phyloP scores from a whole-genome alignment of 1,139 yeast genomes.

The Taphrina sp. region DNA sequence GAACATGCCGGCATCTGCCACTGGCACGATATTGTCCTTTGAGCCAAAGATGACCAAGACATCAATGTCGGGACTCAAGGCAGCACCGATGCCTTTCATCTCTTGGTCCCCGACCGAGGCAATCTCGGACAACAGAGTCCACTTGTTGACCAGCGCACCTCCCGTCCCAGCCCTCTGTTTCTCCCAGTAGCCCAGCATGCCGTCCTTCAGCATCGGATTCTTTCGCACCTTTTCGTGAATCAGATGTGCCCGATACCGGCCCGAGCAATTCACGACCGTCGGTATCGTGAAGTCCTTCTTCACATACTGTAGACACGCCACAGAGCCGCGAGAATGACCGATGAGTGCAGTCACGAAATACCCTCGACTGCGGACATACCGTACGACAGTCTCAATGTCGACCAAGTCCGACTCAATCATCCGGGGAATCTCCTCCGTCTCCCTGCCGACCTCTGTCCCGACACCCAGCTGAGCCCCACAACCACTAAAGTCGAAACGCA shows the following conservation, averaged over 20 bases:
- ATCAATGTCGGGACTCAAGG: slow-evolving; percentile 38
- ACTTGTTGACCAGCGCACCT: slow-evolving; percentile 25
- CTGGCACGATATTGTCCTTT: slow-evolving; percentile 63
- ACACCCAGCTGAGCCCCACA: slow-evolving; percentile 66
- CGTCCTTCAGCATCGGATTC: slow-evolving; percentile 20
- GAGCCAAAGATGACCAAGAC: slow-evolving; percentile 73
- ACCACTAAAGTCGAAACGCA: slow-evolving; percentile 81
- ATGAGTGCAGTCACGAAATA: slow-evolving; percentile 48
- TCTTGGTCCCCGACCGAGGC: slow-evolving; percentile 27
- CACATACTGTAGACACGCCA: slow-evolving; percentile 22
- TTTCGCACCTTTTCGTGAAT: slow-evolving; percentile 40
- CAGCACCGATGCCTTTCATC: slow-evolving; percentile 16
- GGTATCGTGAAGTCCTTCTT: slow-evolving; percentile 55
- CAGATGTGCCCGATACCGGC: slow-evolving; percentile 52
- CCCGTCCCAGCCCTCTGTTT: slow-evolving; percentile 27
- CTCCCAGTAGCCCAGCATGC: slow-evolving; percentile 23
- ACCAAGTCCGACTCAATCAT: slow-evolving; percentile 61
- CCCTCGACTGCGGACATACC: slow-evolving; percentile 41
- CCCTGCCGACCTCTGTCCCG: slow-evolving; percentile 39
- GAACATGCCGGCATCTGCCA: slow-evolving; percentile 59
- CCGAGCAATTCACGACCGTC: slow-evolving; percentile 66
- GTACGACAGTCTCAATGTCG: slow-evolving; percentile 44
- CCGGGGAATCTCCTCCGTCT: slow-evolving; percentile 60
- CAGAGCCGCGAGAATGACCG: slow-evolving; percentile 67
- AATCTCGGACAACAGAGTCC: slow-evolving; percentile 24